These are phyloP conservation scores for Starmerella etchellsii DNA, from an alignment of 805 yeast genomes.

Conservation along the genomic window DNA sequence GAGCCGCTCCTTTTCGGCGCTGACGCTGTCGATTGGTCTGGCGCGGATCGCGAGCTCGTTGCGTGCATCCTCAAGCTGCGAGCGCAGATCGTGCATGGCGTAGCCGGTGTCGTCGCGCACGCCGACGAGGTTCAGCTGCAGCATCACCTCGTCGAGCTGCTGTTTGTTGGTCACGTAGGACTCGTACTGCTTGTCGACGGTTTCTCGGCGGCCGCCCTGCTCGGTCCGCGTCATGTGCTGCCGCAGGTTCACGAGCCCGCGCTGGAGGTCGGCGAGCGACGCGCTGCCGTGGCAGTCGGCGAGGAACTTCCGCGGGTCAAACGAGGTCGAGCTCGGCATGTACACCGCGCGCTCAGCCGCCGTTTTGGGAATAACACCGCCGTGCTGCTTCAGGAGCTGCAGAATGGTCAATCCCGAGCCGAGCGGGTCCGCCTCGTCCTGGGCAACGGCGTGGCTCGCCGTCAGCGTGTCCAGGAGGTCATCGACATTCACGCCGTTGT, in stretches of 20 bases:
- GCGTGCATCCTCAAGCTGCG: slow-evolving; percentile 36
- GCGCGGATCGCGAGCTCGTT: slow-evolving; percentile 41
- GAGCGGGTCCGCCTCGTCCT: slow-evolving; percentile 42
- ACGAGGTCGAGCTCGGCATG: slow-evolving; percentile 41
- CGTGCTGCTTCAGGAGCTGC: slow-evolving; percentile 26
- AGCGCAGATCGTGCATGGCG: slow-evolving; percentile 28
- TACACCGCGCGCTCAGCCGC: slow-evolving; percentile 33
- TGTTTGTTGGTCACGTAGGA: slow-evolving; percentile 55
- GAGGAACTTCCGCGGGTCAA: slow-evolving; percentile 45
- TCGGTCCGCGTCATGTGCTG: slow-evolving; percentile 38
- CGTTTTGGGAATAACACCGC: not conserved
- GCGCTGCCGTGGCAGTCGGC: slow-evolving; percentile 44
- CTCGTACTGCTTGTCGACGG: slow-evolving; percentile 49
- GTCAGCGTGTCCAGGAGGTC: slow-evolving; percentile 20
- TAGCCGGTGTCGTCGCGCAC: slow-evolving; percentile 24
- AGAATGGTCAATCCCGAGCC: slow-evolving; percentile 39
- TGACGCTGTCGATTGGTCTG: slow-evolving; percentile 46
- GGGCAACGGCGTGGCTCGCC: slow-evolving; percentile 9
- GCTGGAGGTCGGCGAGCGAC: slow-evolving; percentile 37
- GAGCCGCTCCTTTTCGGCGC: slow-evolving; percentile 37
- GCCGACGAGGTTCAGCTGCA: slow-evolving; percentile 35
- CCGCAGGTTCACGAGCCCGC: slow-evolving; percentile 39
- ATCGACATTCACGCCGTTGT: slow-evolving; percentile 20
- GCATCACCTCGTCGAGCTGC: slow-evolving; percentile 46
- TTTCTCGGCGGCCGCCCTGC: slow-evolving; percentile 30